phyloP scores from a whole-genome alignment of 306 rosid genomes.

The Calophaca sinica region DNA sequence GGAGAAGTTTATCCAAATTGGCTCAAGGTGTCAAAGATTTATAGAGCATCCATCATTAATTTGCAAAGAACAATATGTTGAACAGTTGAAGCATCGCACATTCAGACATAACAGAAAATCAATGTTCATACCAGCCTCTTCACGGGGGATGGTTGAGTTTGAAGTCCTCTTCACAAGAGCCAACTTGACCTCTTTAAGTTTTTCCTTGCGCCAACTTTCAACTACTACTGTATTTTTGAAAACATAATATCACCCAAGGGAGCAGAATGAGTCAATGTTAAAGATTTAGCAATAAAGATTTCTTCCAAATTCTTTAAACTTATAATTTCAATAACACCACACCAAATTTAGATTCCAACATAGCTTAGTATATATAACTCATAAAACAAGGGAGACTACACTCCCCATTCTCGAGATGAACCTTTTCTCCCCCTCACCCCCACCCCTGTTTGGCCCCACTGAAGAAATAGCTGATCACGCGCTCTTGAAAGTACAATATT shows the following conservation, averaged over 20 bases:
- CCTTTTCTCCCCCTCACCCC: too few species aligned
- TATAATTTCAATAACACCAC: too few species aligned
- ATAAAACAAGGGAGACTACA: too few species aligned
- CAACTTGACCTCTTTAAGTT: slow-evolving; percentile 63
- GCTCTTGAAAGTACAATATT: too few species aligned
- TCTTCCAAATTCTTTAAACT: neutral
- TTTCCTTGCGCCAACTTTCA: slow-evolving; percentile 86
- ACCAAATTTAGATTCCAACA: too few species aligned
- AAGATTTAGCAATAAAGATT: slow-evolving; percentile 10
- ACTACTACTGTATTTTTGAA: slow-evolving; percentile 57
- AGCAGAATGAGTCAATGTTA: slow-evolving; percentile 14
- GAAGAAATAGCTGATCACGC: too few species aligned
- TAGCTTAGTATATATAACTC: too few species aligned
- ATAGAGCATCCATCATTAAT: slow-evolving; percentile 1
- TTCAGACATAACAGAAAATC: slow-evolving; percentile 23
- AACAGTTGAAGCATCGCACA: neutral
- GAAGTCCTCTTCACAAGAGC: slow-evolving; percentile 37
- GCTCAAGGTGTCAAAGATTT: neutral
- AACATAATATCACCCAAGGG: slow-evolving; percentile 14
- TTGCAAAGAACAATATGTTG: neutral
- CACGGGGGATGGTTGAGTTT: slow-evolving; percentile 56
- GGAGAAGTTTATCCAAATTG: too few species aligned
- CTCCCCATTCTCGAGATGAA: too few species aligned
- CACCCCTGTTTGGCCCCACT: too few species aligned
- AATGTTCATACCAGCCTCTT: slow-evolving; percentile 73